Evolutionary conservation across 768 basidiomycete genomes (phyloP).

Genomic region (Kwoniella botswanensis): DNA sequence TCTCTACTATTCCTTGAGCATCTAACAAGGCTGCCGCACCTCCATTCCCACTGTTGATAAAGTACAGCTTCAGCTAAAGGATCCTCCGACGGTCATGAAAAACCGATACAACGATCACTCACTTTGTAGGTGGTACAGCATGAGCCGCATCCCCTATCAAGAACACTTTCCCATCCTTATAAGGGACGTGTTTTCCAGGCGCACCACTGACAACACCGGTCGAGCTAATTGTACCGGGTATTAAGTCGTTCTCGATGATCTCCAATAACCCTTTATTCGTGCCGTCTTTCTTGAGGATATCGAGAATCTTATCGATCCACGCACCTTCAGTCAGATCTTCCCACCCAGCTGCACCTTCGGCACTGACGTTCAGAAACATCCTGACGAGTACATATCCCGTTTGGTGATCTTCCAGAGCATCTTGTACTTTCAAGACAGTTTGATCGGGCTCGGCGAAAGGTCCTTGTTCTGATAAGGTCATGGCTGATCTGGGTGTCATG

Average conservation of each 20-base stretch:
- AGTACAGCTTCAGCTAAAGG: not conserved
- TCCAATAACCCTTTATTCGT: constrained; percentile 10
- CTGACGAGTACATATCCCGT: constrained; percentile 22
- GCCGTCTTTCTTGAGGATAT: constrained; percentile 13
- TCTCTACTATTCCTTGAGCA: constrained; percentile 9
- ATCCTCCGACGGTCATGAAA: not conserved
- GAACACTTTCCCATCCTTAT: constrained; percentile 6
- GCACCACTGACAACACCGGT: constrained; percentile 21
- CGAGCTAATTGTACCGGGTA: constrained; percentile 16
- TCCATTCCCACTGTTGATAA: constrained; percentile 1
- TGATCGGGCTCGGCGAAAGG: constrained; percentile 18
- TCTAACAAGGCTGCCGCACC: constrained; percentile 6
- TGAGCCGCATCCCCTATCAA: constrained; percentile 33
- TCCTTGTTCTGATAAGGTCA: not conserved
- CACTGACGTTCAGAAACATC: not conserved
- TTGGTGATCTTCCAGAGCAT: constrained; percentile 11
- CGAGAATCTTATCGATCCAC: constrained; percentile 22
- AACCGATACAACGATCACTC: constrained; percentile 1
- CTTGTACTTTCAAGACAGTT: not conserved
- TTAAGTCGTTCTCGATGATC: constrained; percentile 12
- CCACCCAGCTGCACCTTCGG: constrained; percentile 11
- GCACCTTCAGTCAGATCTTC: constrained; percentile 14
- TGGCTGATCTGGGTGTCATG: constrained; percentile 2
- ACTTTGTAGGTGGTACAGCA: constrained; percentile 28
- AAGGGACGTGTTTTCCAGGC: not conserved